phyloP scores from a whole-genome alignment of 257 asterid species.

The Nicotiana attenuata region DNA sequence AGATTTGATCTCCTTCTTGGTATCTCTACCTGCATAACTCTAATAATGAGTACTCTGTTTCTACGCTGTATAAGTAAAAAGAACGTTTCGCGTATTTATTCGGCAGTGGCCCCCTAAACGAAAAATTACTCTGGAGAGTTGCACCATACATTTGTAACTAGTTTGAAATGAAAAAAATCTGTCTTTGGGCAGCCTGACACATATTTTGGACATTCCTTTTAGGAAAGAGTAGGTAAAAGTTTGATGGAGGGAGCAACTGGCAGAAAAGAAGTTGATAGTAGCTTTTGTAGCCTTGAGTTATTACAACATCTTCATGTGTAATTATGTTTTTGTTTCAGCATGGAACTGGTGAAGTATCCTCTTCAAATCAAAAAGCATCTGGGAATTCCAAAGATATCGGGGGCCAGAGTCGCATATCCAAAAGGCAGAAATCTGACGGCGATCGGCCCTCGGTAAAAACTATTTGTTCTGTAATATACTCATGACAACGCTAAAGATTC shows the following conservation, averaged over 20 bases:
- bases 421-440: conserved; percentile 2
- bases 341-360: neutral
- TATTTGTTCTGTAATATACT: conserved; percentile 13
- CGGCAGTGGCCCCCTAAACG: neutral
- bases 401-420: conserved; percentile 10
- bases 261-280: neutral
- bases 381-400: neutral
- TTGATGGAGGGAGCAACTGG: neutral
- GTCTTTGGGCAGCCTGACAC: neutral
- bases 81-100: neutral
- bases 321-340: conserved; percentile 8
- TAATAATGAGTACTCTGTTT: neutral
- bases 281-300: neutral
- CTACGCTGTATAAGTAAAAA: neutral
- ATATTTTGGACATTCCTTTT: neutral
- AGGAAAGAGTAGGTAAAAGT: conserved; percentile 1
- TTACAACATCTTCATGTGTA: neutral
- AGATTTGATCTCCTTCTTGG: conserved; percentile 5
- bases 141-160: conserved; percentile 4
- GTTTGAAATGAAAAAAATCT: neutral
- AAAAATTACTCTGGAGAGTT: neutral
- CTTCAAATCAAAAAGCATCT: conserved; percentile 15
- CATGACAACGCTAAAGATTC: neutral
- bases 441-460: conserved; percentile 2
- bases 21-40: neutral